These are phyloP conservation scores for Penicillium paneum DNA, from an alignment of 2,329 filamentous ascomycete species.

Conservation along the genomic window DNA sequence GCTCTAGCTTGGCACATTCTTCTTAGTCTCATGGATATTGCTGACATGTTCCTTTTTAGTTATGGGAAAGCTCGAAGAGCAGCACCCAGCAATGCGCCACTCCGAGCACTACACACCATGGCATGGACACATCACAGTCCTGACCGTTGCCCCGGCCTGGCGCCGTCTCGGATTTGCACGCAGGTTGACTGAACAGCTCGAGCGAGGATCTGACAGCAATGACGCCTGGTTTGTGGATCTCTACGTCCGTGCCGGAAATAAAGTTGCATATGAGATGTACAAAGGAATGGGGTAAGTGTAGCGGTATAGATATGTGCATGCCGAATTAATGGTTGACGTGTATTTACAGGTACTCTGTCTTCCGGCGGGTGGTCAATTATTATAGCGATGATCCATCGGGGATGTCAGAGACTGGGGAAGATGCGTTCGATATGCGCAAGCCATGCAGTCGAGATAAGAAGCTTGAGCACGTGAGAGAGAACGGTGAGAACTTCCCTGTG, in stretches of 20 bases:
- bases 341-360: conserved; percentile 66
- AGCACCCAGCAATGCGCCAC: conserved; percentile 67
- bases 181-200: conserved; percentile 74
- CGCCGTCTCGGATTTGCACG: conserved; percentile 84
- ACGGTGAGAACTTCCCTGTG: conserved; percentile 77
- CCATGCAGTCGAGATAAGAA: conserved; percentile 76
- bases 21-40: background rate
- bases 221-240: conserved; percentile 94
- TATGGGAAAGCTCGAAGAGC: conserved; percentile 94
- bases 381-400: conserved; percentile 80
- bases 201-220: conserved; percentile 75
- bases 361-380: conserved; percentile 82
- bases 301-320: background rate
- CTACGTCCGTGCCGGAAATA: conserved; percentile 86
- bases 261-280: conserved; percentile 83
- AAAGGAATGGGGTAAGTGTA: conserved; percentile 70
- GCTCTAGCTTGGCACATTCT: background rate
- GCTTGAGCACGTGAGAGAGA: conserved; percentile 70
- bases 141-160: conserved; percentile 85
- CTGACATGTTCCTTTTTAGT: conserved; percentile 53
- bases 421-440: conserved; percentile 97
- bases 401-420: conserved; percentile 60
- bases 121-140: conserved; percentile 95
- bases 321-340: conserved; percentile 1
- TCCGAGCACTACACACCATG: conserved; percentile 95